A percentile compares a stretch with the other conserved stretches of the same genome.
These are phyloP conservation scores for Angophora floribunda DNA, from an alignment of 345 rosid genomes.

Conservation along the genomic window DNA sequence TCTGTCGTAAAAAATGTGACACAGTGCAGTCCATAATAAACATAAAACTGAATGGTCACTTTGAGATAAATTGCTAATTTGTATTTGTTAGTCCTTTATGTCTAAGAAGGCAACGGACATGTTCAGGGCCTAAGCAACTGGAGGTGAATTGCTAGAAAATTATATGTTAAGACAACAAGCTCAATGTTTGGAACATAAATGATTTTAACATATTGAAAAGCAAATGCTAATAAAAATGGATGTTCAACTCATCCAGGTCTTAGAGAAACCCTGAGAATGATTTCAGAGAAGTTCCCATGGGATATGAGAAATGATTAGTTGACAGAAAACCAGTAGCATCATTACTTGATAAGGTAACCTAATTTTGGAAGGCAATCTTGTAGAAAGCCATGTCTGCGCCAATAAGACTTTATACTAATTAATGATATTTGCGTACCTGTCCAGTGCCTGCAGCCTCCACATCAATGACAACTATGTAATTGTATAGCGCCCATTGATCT, in stretches of 20 bases:
- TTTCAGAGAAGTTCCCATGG: background rate
- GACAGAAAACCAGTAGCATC: background rate
- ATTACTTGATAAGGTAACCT: background rate
- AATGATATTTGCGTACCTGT: constrained; percentile 29
- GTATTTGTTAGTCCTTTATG: background rate
- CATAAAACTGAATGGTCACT: background rate
- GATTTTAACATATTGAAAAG: background rate
- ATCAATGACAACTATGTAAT: constrained; percentile 86
- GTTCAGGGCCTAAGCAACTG: background rate
- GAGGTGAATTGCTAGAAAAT: background rate
- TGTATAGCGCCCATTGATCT: constrained; percentile 80
- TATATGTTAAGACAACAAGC: background rate
- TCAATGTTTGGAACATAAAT: background rate
- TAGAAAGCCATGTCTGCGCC: background rate
- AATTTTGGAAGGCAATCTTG: fast-evolving
- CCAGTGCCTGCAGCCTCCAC: constrained; percentile 63
- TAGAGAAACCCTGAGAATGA: background rate
- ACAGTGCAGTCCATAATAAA: background rate
- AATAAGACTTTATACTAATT: background rate
- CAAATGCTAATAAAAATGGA: background rate
- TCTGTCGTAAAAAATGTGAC: fast-evolving
- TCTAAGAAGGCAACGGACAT: background rate
- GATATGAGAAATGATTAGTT: background rate
- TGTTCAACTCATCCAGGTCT: background rate
- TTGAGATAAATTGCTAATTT: background rate